Evolutionary conservation across 1,284 basidiomycete species (phyloP).

Genomic region (Sporisorium scitamineum): DNA sequence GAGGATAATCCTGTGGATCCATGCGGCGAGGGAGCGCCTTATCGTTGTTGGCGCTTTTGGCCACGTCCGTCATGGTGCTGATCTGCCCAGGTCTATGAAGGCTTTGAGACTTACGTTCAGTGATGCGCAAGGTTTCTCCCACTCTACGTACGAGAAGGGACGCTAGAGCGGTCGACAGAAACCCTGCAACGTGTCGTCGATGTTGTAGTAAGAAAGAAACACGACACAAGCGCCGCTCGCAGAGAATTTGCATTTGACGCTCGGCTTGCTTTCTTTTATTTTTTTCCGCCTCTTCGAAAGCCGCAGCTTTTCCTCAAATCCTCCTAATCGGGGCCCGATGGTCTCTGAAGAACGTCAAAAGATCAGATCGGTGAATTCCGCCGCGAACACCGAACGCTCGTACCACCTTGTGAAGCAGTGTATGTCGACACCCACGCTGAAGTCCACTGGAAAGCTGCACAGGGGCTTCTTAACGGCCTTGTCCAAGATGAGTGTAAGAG

Average conservation of each 20-base stretch:
- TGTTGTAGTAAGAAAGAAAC: neutral
- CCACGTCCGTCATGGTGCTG: slow-evolving; percentile 1
- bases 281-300: neutral
- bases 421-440: no score
- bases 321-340: neutral
- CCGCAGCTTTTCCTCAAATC: neutral
- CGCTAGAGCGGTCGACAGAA: neutral
- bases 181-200: neutral
- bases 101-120: neutral
- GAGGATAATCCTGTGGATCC: slow-evolving; percentile 57
- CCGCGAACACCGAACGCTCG: no score
- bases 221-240: no score
- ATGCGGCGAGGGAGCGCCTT: neutral
- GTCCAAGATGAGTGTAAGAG: no score
- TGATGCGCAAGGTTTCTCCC: neutral
- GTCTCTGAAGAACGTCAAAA: no score
- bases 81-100: neutral
- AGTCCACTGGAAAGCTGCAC: no score
- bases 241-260: neutral
- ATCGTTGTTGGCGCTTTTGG: neutral
- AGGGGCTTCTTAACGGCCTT: no score
- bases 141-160: neutral
- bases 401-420: no score
- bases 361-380: no score
- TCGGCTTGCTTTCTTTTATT: neutral